Evolutionary conservation across 2,329 filamentous ascomycete genomes (phyloP).

Genomic region (Cercospora zeae-maydis): DNA sequence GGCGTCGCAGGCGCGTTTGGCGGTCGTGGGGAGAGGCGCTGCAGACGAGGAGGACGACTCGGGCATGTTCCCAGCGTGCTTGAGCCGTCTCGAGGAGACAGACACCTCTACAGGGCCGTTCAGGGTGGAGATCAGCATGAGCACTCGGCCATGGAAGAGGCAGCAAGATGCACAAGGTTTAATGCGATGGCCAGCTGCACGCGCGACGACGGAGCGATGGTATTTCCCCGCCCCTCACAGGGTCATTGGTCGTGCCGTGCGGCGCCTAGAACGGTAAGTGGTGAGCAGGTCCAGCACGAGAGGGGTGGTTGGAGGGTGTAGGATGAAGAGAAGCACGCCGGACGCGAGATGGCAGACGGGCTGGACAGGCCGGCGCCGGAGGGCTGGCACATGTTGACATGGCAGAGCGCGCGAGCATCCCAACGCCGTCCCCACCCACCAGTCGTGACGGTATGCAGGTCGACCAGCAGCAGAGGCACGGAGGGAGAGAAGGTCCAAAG

Average conservation of each 20-base stretch:
- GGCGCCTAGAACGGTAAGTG: slow-evolving; percentile 11
- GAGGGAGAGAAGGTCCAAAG: slow-evolving; percentile 12
- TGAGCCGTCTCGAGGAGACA: slow-evolving; percentile 18
- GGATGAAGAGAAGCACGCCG: slow-evolving; percentile 6
- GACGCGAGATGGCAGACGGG: slow-evolving; percentile 10
- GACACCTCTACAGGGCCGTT: slow-evolving; percentile 25
- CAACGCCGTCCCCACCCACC: slow-evolving; percentile 16
- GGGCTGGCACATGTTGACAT: slow-evolving; percentile 18
- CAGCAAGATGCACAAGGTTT: slow-evolving; percentile 4
- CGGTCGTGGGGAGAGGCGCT: slow-evolving; percentile 21
- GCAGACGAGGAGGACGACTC: slow-evolving; percentile 20
- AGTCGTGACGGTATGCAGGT: slow-evolving; percentile 7
- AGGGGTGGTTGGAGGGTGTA: slow-evolving; percentile 8
- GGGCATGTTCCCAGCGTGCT: slow-evolving; percentile 18
- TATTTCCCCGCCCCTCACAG: slow-evolving; percentile 15
- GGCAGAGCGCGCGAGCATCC: slow-evolving; percentile 13
- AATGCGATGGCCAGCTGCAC: slow-evolving; percentile 4
- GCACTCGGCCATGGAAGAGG: slow-evolving; percentile 11
- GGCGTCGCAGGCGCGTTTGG: slow-evolving; percentile 36
- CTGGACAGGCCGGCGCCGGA: slow-evolving; percentile 12
- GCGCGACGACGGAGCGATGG: slow-evolving; percentile 6
- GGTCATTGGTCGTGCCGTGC: slow-evolving; percentile 7
- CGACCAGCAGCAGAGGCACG: slow-evolving; percentile 17
- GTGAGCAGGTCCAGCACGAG: slow-evolving; percentile 9
- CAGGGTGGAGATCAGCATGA: slow-evolving; percentile 25